Conservation (phyloP, 2,329 filamentous ascomycete genomes). For the Cladosporium sp. region DNA sequence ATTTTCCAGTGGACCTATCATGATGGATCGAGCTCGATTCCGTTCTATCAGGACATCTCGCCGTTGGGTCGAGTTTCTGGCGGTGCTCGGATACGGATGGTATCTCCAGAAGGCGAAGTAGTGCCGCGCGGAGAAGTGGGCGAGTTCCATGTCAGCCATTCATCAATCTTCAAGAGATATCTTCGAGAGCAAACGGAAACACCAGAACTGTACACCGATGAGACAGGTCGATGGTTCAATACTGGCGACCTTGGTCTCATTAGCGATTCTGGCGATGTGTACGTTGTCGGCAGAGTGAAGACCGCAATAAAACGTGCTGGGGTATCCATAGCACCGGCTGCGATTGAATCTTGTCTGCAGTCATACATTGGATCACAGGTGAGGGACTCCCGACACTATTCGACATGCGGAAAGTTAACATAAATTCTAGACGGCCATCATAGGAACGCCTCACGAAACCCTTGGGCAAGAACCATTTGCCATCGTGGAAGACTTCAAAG, state of each 20-base stretch:
- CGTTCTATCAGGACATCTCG: not conserved
- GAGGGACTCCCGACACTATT: not conserved
- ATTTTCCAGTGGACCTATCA: conserved; percentile 23
- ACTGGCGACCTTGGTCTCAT: conserved; percentile 31
- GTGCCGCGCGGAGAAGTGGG: conserved; percentile 22
- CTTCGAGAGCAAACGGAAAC: conserved; percentile 20
- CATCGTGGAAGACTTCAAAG: conserved; percentile 23
- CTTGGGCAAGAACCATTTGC: conserved; percentile 28
- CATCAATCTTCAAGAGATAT: conserved; percentile 25
- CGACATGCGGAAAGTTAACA: not conserved
- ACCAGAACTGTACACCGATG: conserved; percentile 25
- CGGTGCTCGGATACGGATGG: not conserved
- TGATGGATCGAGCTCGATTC: not conserved
- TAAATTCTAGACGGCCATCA: conserved; percentile 16
- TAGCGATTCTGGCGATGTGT: conserved; percentile 23
- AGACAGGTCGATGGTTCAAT: conserved; percentile 27
- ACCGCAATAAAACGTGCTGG: conserved; percentile 29
- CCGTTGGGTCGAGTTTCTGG: not conserved
- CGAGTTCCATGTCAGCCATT: conserved; percentile 23
- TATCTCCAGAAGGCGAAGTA: not conserved
- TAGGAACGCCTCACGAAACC: conserved; percentile 23
- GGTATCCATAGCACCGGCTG: conserved; percentile 26
- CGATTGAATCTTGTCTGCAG: conserved; percentile 28
- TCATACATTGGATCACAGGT: conserved; percentile 21
- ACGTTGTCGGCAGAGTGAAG: conserved; percentile 30